These are phyloP conservation scores for Colletotrichum kahawae DNA, from an alignment of 2,329 filamentous ascomycete genomes.

Conservation along the genomic window DNA sequence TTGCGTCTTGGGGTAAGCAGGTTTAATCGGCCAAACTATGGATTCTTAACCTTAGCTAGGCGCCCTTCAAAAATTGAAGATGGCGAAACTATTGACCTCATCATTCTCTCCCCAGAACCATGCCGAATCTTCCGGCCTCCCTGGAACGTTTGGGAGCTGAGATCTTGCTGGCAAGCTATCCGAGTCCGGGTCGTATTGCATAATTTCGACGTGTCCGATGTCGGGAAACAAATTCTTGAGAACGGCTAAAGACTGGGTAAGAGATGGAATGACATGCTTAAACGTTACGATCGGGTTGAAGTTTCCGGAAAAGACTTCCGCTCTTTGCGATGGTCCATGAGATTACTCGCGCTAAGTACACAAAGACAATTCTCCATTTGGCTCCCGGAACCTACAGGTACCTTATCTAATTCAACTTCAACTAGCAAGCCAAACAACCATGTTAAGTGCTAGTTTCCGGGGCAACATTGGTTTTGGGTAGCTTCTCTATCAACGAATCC, in stretches of 20 bases:
- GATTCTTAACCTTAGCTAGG: background rate
- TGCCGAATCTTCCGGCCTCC: background rate
- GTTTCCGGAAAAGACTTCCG: background rate
- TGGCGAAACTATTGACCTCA: background rate
- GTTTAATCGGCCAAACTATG: background rate
- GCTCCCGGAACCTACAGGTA: background rate
- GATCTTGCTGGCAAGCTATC: background rate
- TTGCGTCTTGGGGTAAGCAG: background rate
- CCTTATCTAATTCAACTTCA: accelerated
- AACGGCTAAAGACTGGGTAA: accelerated
- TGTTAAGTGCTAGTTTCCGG: background rate
- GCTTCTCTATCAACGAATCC: background rate
- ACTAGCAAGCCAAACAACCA: background rate
- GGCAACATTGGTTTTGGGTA: accelerated
- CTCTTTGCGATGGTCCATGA: background rate
- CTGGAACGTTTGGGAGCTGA: background rate
- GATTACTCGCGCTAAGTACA: background rate
- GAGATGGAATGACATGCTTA: background rate
- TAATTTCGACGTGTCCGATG: background rate
- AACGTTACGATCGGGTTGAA: background rate
- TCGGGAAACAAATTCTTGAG: accelerated
- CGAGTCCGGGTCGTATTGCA: background rate
- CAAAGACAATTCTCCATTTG: accelerated
- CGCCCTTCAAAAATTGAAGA: background rate
- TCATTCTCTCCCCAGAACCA: background rate